Evolutionary conservation across 495 filamentous ascomycete species (phyloP).

Genomic region (Hypomontagnella monticulosa): DNA sequence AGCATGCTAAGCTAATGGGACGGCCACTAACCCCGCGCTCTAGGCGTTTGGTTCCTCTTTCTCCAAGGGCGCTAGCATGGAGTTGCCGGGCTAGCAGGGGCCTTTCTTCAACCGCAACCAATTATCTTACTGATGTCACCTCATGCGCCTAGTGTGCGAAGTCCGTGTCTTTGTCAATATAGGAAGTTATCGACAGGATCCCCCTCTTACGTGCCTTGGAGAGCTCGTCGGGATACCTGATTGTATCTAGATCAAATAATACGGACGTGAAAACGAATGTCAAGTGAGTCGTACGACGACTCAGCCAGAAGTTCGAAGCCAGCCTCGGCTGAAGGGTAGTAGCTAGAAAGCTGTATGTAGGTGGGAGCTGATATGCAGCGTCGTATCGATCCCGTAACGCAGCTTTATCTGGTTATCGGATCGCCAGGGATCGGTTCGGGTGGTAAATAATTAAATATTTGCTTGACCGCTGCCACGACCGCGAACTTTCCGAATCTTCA

Average conservation of each 20-base stretch:
- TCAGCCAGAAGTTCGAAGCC: not conserved
- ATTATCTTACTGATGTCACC: constrained; percentile 3
- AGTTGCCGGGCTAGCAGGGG: constrained; percentile 31
- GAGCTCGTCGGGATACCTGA: not conserved
- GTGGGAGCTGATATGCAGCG: constrained; percentile 29
- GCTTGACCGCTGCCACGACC: not conserved
- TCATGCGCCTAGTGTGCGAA: not conserved
- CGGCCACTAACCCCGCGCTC: constrained; percentile 32
- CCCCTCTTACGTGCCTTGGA: not conserved
- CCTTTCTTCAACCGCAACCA: constrained; percentile 28
- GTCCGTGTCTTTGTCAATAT: constrained; percentile 10
- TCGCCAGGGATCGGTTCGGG: not conserved
- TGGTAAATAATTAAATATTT: constrained; percentile 24
- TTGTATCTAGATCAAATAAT: not conserved
- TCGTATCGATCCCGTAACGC: constrained; percentile 30
- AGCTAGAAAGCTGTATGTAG: not conserved
- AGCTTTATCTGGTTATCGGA: constrained; percentile 19
- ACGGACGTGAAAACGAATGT: no score
- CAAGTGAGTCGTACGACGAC: not conserved
- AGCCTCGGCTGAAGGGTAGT: not conserved
- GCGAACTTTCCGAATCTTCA: not conserved
- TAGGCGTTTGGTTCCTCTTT: constrained; percentile 9
- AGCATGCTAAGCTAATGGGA: constrained; percentile 1
- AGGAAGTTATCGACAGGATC: not conserved
- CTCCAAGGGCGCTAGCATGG: constrained; percentile 4